These are phyloP conservation scores for Aegilops tauschii DNA, from an alignment of 176 grass and related monocot genomes.

Conservation along the genomic window DNA sequence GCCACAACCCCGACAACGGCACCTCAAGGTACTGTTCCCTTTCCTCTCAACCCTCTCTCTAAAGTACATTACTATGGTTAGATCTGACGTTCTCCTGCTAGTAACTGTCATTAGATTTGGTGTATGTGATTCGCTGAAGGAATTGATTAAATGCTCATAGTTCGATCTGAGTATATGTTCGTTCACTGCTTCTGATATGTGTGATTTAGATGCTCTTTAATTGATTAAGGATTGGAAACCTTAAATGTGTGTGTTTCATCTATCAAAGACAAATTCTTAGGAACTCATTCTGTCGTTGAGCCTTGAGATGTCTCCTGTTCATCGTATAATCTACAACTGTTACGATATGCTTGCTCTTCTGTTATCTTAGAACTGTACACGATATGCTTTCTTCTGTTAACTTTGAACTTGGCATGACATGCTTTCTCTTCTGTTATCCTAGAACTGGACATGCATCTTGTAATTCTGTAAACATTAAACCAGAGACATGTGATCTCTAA, in stretches of 20 bases:
- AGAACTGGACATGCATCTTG: not conserved
- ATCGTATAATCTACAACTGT: too few relatives aligned
- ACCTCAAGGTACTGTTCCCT: slow-evolving; percentile 43
- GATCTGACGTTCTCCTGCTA: not conserved
- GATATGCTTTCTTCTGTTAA: not conserved
- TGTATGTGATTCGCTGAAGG: not conserved
- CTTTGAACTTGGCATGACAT: not conserved
- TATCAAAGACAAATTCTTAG: not conserved
- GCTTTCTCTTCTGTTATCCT: not conserved
- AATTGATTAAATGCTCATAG: not conserved
- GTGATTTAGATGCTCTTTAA: not conserved
- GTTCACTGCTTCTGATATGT: not conserved
- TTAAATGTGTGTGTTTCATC: not conserved
- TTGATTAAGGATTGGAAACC: not conserved
- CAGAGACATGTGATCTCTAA: not conserved
- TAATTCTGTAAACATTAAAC: not conserved
- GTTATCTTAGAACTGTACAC: too few relatives aligned
- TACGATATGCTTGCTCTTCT: too few relatives aligned
- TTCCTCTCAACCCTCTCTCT: not conserved
- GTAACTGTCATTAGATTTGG: not conserved
- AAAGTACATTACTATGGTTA: not conserved
- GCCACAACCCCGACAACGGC: slow-evolving; percentile 91
- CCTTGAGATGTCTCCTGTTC: not conserved
- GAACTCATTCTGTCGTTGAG: not conserved
- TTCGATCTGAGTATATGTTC: not conserved